phyloP scores from a whole-genome alignment of 495 filamentous ascomycete species.

The Tuber brumale region DNA sequence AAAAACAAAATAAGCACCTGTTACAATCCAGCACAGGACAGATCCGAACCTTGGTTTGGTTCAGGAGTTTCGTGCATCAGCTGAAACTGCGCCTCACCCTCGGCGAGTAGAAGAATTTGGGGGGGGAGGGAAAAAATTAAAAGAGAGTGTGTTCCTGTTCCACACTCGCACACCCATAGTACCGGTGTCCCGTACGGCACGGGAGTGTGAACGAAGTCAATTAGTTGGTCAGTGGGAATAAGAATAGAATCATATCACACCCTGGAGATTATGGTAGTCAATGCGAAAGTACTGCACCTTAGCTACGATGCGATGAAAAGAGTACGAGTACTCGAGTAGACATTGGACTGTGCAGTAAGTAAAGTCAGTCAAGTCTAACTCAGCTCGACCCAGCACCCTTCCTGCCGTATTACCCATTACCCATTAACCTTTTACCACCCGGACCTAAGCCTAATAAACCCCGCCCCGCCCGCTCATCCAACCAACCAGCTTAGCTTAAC shows the following conservation, averaged over 20 bases:
- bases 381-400: background rate
- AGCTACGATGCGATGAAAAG: background rate
- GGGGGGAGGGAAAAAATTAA: no score
- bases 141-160: background rate
- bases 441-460: background rate
- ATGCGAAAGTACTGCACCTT: background rate
- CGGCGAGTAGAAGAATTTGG: background rate
- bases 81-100: background rate
- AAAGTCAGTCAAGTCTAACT: conserved; percentile 2
- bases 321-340: background rate
- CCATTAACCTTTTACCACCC: background rate
- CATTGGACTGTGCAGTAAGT: background rate
- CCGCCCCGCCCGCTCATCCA: background rate
- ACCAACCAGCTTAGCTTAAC: background rate
- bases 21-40: background rate
- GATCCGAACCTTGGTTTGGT: background rate
- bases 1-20: background rate
- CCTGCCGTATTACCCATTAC: background rate
- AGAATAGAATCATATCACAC: background rate
- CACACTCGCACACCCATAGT: background rate
- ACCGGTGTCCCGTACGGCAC: background rate
- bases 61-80: background rate
- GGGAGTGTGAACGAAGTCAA: background rate
- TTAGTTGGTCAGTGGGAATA: background rate
- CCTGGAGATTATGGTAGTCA: background rate